Evolutionary conservation across 352 stramenopile genomes (phyloP).

Genomic region (Pythium utonaiense): DNA sequence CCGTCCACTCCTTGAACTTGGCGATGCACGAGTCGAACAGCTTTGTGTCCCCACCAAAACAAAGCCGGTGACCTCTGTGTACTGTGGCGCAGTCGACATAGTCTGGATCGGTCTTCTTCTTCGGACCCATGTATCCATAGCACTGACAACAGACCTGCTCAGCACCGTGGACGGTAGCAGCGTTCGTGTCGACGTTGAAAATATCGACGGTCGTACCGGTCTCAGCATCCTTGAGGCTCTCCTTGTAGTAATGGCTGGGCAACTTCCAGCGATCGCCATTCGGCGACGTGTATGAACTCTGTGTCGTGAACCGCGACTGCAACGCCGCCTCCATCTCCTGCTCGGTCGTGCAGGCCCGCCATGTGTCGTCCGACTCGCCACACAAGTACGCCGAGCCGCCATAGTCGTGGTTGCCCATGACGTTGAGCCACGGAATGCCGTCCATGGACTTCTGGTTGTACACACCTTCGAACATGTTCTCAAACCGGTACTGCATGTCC

Average conservation of each 20-base stretch:
- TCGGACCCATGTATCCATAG: slow-evolving; percentile 58
- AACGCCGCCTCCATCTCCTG: slow-evolving; percentile 49
- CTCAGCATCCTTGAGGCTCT: slow-evolving; percentile 39
- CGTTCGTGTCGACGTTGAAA: slow-evolving; percentile 70
- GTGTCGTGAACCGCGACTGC: slow-evolving; percentile 52
- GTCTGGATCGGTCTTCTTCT: slow-evolving; percentile 16
- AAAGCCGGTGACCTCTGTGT: slow-evolving; percentile 43
- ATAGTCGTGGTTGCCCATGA: slow-evolving; percentile 81
- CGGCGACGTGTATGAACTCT: slow-evolving; percentile 62
- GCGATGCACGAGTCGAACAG: slow-evolving; percentile 61
- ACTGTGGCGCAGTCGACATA: slow-evolving; percentile 45
- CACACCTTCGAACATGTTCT: slow-evolving; percentile 64
- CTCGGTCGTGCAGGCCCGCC: slow-evolving; percentile 37
- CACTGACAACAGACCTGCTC: slow-evolving; percentile 82
- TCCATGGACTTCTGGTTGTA: slow-evolving; percentile 53
- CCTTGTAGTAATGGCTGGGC: slow-evolving; percentile 68
- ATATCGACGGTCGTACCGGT: slow-evolving; percentile 60
- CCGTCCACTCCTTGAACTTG: slow-evolving; percentile 60
- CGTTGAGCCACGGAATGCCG: slow-evolving; percentile 65
- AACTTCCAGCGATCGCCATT: slow-evolving; percentile 74
- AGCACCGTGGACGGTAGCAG: slow-evolving; percentile 57
- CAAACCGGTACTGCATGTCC: slow-evolving; percentile 54
- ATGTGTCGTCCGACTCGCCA: slow-evolving; percentile 34
- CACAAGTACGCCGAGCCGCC: slow-evolving; percentile 71
- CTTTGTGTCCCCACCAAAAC: slow-evolving; percentile 46